Evolutionary conservation across 2,329 filamentous ascomycete species (phyloP).

Genomic region (Sporothrix humicola): DNA sequence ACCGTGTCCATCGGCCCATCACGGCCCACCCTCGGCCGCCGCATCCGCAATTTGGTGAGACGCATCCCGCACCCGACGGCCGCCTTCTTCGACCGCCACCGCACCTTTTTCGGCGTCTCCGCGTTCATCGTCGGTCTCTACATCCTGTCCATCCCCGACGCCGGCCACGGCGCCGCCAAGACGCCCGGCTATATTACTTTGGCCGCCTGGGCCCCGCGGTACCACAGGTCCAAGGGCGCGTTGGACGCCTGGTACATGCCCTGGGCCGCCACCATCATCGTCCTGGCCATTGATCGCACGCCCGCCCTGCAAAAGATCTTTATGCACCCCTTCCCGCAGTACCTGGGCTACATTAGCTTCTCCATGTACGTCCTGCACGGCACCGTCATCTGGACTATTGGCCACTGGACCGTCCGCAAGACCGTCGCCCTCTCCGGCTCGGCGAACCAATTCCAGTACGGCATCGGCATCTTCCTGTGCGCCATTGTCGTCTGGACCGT

Average conservation of each 20-base stretch:
- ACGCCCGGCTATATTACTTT: conserved; percentile 34
- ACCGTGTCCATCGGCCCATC: conserved; percentile 24
- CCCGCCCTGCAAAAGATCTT: conserved; percentile 42
- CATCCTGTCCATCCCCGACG: conserved; percentile 38
- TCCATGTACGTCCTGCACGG: conserved; percentile 67
- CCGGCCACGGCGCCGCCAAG: conserved; percentile 36
- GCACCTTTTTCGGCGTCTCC: conserved; percentile 55
- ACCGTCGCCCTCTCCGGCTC: conserved; percentile 50
- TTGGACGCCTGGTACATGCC: conserved; percentile 46
- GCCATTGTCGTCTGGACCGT: conserved; percentile 55
- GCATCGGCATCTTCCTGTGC: conserved; percentile 54
- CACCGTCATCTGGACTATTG: conserved; percentile 58
- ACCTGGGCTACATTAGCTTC: conserved; percentile 66
- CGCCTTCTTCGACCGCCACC: neutral
- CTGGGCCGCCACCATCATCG: conserved; percentile 39
- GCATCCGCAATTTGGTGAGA: neutral
- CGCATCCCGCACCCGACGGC: neutral
- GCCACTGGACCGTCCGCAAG: conserved; percentile 46
- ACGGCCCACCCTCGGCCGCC: neutral
- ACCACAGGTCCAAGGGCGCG: conserved; percentile 36
- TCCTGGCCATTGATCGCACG: conserved; percentile 40
- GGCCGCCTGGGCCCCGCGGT: conserved; percentile 38
- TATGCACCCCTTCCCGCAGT: conserved; percentile 45
- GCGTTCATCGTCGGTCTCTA: conserved; percentile 41
- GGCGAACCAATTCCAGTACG: conserved; percentile 52